Evolutionary conservation across 805 yeast species (phyloP), one percentile per base, ranked within the genome.

Genomic region (Candida chauliodis): DNA sequence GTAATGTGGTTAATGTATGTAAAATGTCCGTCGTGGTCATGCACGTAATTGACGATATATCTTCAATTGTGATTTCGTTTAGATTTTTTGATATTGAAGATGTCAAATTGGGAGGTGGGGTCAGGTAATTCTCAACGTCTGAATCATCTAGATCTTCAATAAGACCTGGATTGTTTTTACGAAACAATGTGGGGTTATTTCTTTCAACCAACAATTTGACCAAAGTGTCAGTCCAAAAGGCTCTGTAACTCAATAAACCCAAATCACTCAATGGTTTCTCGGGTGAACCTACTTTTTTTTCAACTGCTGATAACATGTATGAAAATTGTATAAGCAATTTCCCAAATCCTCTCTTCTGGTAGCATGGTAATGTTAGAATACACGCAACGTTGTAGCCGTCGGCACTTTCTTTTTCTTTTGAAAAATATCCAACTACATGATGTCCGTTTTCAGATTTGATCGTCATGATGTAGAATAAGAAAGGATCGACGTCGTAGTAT

Each of bases 401-500:
- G 0, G 95, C 95, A 49, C 90, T 79, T 63, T 93, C 99, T 59
- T 93, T 93, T 58, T 93, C 99, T 51, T 93, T 93, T 6, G 98
- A 90, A 54, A 93, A 93, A 57, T 85, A 93, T 0, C 99, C 99
- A 5, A 93, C 96, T 33, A 93, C 68, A 63, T 93, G 98, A 59
- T 91, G 98, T 2, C 99, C 99, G 44, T 78, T 75, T 43, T 84
- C 89, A 51, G 91, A 96, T 43, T 87, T 73, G 42, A 79, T 74
- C 1, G 97, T 89, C 99, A 93, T 93, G 53, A 96, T 85, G 58
- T 93, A 93, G 56, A 93, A 93, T 51, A 93, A 65, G 50, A 93
- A 93, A 3, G 99, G 99, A 59, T 93, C 99, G 34, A 93, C 99
- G 58, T 93, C 99, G 58, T 93, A 93, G 63, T 93, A 93, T 25